A percentile compares a stretch with the other conserved stretches of the same genome.
Conservation (phyloP, 306 rosid species). For the Cicer arietinum region DNA sequence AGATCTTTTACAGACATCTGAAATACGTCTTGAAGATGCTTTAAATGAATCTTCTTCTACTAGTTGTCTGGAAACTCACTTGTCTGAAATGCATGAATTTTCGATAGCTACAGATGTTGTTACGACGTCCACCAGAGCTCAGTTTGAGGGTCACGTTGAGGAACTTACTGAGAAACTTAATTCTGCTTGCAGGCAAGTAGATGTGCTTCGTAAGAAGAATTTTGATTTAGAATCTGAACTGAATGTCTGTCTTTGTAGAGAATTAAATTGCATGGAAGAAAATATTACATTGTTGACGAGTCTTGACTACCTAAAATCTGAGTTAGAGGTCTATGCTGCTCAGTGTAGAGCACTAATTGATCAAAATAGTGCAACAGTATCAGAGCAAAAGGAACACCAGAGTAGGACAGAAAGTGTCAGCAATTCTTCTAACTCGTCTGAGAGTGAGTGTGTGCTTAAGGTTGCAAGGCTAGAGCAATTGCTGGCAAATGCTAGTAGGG, state of each 20-base stretch:
- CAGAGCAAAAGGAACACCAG: slow-evolving; percentile 59
- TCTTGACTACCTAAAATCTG: slow-evolving; percentile 62
- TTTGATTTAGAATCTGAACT: slow-evolving; percentile 60
- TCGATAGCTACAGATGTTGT: slow-evolving; percentile 66
- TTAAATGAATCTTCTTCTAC: slow-evolving; percentile 59
- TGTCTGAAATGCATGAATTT: slow-evolving; percentile 68
- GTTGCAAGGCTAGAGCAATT: slow-evolving; percentile 67
- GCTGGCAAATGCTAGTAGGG: slow-evolving; percentile 62
- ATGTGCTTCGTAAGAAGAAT: slow-evolving; percentile 57
- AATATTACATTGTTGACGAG: slow-evolving; percentile 60
- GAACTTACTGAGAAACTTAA: slow-evolving; percentile 60
- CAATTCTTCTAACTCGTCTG: slow-evolving; percentile 41
- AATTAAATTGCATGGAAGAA: slow-evolving; percentile 68
- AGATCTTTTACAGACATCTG: slow-evolving; percentile 58
- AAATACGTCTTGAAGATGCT: slow-evolving; percentile 57
- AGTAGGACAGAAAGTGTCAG: slow-evolving; percentile 51
- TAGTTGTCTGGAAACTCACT: slow-evolving; percentile 57
- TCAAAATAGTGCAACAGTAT: slow-evolving; percentile 51
- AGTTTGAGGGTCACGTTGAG: slow-evolving; percentile 59
- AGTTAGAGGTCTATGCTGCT: slow-evolving; percentile 59
- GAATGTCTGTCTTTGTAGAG: slow-evolving; percentile 56
- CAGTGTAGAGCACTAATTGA: slow-evolving; percentile 62
- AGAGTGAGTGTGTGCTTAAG: slow-evolving; percentile 55
- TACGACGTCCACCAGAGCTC: slow-evolving; percentile 63
- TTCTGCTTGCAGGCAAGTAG: slow-evolving; percentile 57